Conservation (phyloP, 371 early-diverging fungal genomes). For the Zychaea mexicana region DNA sequence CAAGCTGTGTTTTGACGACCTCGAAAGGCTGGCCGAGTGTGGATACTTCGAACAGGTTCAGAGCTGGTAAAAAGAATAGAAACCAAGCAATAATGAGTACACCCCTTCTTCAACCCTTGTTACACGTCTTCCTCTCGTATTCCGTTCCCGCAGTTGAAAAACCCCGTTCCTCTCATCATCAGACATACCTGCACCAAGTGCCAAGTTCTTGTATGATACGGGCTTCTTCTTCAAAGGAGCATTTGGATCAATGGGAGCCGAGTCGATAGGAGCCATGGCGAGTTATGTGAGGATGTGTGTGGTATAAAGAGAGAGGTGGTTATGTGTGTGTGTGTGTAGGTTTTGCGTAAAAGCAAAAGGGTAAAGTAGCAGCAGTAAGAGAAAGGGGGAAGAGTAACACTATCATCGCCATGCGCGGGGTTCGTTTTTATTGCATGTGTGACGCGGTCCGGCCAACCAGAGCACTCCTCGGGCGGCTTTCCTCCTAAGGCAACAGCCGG, state of each 20-base stretch:
- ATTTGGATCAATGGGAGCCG: constrained; percentile 31
- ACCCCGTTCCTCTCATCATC: not conserved
- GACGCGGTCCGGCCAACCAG: constrained; percentile 2
- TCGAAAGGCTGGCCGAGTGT: constrained; percentile 92
- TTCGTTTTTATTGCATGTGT: not conserved
- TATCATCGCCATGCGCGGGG: not conserved
- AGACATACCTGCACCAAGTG: constrained; percentile 53
- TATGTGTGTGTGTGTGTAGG: not conserved
- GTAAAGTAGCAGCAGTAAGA: not conserved
- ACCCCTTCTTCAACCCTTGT: not conserved
- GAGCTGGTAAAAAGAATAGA: constrained; percentile 28
- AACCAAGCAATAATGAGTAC: not conserved
- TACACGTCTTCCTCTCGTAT: not conserved
- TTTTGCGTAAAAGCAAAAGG: not conserved
- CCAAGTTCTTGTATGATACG: constrained; percentile 64
- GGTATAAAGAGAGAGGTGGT: not conserved
- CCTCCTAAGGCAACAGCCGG: constrained; percentile 11
- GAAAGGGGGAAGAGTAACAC: not conserved
- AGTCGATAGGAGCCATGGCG: constrained; percentile 23
- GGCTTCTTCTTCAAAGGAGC: constrained; percentile 54
- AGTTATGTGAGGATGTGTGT: not conserved
- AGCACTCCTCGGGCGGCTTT: constrained; percentile 9
- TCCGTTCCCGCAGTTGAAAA: not conserved
- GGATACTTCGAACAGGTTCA: constrained; percentile 85
- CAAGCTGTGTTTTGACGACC: constrained; percentile 88